These are phyloP conservation scores for Mycena crocata DNA, from an alignment of 768 basidiomycete genomes.

Conservation along the genomic window DNA sequence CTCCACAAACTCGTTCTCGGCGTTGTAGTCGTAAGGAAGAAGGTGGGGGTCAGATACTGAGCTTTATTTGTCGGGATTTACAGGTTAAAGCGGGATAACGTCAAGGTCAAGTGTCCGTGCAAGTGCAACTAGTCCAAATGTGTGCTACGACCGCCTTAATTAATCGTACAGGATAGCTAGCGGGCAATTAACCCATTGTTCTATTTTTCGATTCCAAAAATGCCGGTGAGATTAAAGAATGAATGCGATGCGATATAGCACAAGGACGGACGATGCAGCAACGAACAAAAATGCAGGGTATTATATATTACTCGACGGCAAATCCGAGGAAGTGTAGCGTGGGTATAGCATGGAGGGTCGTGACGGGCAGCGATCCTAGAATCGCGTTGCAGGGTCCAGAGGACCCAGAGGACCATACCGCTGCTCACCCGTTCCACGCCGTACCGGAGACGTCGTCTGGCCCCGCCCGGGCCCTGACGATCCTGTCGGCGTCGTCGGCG, in stretches of 20 bases:
- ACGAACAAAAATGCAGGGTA: conserved; percentile 35
- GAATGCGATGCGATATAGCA: conserved; percentile 30
- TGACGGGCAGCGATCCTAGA: conserved; percentile 36
- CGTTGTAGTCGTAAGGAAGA: neutral
- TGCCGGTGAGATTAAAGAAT: conserved; percentile 30
- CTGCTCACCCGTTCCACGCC: conserved; percentile 45
- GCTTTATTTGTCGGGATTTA: too few species aligned
- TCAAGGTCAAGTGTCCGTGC: too few species aligned
- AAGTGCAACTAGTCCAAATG: too few species aligned
- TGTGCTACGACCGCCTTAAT: too few species aligned
- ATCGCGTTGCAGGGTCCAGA: conserved; percentile 67
- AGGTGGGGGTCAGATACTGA: neutral
- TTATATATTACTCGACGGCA: conserved; percentile 35
- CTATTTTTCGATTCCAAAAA: conserved; percentile 8
- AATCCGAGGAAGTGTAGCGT: conserved; percentile 35
- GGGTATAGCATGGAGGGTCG: conserved; percentile 35
- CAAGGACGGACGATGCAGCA: conserved; percentile 29
- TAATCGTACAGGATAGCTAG: too few species aligned
- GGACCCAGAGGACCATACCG: conserved; percentile 70
- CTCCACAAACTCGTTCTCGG: neutral
- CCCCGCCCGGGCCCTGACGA: conserved; percentile 38
- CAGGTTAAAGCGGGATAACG: too few species aligned
- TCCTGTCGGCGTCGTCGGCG: conserved; percentile 47
- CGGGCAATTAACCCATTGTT: conserved; percentile 25
- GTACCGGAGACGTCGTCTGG: conserved; percentile 27